phyloP scores from a whole-genome alignment of 1,284 basidiomycete species.

The Bondarzewia mesenterica region DNA sequence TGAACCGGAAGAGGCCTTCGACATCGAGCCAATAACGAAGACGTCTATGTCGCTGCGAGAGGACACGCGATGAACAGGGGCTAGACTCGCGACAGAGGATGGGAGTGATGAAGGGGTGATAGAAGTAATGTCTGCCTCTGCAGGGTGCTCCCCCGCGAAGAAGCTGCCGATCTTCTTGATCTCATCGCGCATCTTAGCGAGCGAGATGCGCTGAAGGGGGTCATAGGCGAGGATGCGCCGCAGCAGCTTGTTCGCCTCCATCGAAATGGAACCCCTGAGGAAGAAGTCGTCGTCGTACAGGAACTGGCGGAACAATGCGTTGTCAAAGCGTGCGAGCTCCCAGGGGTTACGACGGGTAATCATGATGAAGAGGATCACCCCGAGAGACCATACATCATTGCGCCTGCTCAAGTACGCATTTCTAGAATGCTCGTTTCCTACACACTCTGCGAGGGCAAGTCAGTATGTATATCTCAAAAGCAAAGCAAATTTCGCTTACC shows the following conservation, averaged over 20 bases:
- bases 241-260: constrained; percentile 23
- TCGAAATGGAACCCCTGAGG: constrained; percentile 31
- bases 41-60: background rate
- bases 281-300: background rate
- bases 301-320: constrained; percentile 38
- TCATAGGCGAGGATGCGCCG: background rate
- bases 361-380: constrained; percentile 52
- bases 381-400: constrained; percentile 88
- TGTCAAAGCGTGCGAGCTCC: constrained; percentile 65
- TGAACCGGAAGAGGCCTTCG: background rate
- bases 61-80: background rate
- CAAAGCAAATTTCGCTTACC: constrained; percentile 29
- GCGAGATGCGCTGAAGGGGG: constrained; percentile 27
- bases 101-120: background rate
- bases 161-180: constrained; percentile 59
- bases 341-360: constrained; percentile 85
- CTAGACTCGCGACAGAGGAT: background rate
- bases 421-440: constrained; percentile 16
- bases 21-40: background rate
- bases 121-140: too few species aligned
- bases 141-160: constrained; percentile 28
- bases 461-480: background rate
- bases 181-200: constrained; percentile 53
- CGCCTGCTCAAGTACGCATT: constrained; percentile 58
- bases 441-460: constrained; percentile 17